phyloP scores from a whole-genome alignment of 495 filamentous ascomycete genomes.

The Penicillium angulare region DNA sequence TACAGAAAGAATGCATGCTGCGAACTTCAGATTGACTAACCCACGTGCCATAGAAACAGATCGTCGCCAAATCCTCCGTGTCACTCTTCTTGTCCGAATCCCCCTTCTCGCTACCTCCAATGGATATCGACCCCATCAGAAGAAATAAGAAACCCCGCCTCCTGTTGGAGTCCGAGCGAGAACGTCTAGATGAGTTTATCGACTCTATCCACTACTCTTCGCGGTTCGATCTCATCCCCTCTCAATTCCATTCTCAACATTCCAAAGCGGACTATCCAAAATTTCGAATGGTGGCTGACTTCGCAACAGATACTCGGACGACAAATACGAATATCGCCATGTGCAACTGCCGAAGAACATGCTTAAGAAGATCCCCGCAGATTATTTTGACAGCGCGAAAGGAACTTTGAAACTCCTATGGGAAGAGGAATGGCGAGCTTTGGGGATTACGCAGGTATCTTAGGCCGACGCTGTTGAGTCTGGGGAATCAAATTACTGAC shows the following conservation, averaged over 20 bases:
- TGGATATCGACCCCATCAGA: conserved; percentile 75
- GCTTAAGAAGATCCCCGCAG: conserved; percentile 93
- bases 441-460: conserved; percentile 91
- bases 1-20: not conserved
- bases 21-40: conserved; percentile 6
- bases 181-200: conserved; percentile 83
- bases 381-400: conserved; percentile 87
- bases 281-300: conserved; percentile 5
- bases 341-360: conserved; percentile 96
- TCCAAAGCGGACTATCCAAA: too few relatives aligned
- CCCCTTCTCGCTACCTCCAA: conserved; percentile 14
- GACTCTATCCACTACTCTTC: conserved; percentile 94
- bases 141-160: conserved; percentile 82
- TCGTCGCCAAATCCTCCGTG: not conserved
- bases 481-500: not conserved
- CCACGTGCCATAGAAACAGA: conserved; percentile 10
- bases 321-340: conserved; percentile 89
- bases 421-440: conserved; percentile 96
- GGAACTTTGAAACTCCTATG: conserved; percentile 94
- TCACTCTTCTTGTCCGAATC: not conserved
- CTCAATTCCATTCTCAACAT: not conserved
- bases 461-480: not conserved
- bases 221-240: conserved; percentile 55
- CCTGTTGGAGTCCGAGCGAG: conserved; percentile 75
- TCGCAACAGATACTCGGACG: conserved; percentile 74